These are phyloP conservation scores for Fagus crenata DNA, from an alignment of 306 rosid species.

Conservation along the genomic window DNA sequence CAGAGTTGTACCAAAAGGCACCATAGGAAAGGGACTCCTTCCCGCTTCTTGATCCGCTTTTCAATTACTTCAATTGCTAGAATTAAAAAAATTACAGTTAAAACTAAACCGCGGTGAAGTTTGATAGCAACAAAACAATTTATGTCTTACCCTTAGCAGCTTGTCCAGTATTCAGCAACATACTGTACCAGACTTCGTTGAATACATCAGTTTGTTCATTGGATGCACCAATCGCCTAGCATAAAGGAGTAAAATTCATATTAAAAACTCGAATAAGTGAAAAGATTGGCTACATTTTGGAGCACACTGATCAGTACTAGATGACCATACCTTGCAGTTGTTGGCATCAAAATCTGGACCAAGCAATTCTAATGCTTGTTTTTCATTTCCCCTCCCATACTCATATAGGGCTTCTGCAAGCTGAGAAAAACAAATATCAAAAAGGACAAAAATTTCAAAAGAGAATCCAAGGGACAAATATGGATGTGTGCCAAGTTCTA, in stretches of 20 bases:
- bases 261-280: neutral
- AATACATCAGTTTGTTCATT: conserved; percentile 87
- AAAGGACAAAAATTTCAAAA: conserved; percentile 5
- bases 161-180: conserved; percentile 62
- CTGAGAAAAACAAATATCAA: conserved; percentile 39
- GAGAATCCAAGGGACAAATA: no score
- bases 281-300: neutral
- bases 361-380: conserved; percentile 58
- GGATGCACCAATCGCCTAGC: conserved; percentile 79
- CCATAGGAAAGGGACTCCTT: conserved; percentile 69
- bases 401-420: conserved; percentile 85
- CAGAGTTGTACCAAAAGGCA: conserved; percentile 58
- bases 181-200: conserved; percentile 75
- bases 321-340: conserved; percentile 58
- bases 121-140: conserved; percentile 1
- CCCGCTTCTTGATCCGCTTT: conserved; percentile 55
- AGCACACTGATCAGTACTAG: conserved; percentile 1
- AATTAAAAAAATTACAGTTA: conserved; percentile 3
- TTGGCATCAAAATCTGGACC: conserved; percentile 72
- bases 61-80: conserved; percentile 64
- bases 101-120: conserved; percentile 14
- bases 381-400: conserved; percentile 64
- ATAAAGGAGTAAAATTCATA: conserved; percentile 7
- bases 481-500: no score
- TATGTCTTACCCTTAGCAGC: conserved; percentile 51